Evolutionary conservation across 2,329 filamentous ascomycete genomes (phyloP).

Genomic region (Colletotrichum tanaceti): DNA sequence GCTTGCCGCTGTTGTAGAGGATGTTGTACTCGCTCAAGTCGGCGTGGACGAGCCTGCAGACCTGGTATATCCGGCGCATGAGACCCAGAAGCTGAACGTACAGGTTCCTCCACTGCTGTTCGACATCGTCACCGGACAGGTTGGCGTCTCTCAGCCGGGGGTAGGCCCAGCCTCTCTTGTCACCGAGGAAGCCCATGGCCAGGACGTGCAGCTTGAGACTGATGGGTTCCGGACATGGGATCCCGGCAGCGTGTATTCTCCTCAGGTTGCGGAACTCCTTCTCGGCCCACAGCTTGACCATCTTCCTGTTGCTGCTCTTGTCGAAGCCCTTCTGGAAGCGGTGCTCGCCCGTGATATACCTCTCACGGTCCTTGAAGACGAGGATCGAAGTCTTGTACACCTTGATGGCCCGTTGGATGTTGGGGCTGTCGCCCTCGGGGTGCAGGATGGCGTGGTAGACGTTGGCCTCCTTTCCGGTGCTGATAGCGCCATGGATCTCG

Average conservation of each 20-base stretch:
- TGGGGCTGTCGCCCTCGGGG: conserved; percentile 64
- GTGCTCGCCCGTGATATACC: conserved; percentile 95
- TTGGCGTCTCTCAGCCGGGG: conserved; percentile 90
- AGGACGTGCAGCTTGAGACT: conserved; percentile 93
- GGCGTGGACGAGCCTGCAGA: conserved; percentile 91
- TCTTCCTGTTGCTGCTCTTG: conserved; percentile 93
- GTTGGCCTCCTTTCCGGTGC: conserved; percentile 97
- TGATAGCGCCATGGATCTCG: conserved; percentile 94
- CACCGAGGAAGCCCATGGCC: conserved; percentile 93
- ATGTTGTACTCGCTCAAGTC: conserved; percentile 99
- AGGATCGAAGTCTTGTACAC: conserved; percentile 99
- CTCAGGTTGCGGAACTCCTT: conserved; percentile 97
- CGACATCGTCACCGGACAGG: conserved; percentile 74
- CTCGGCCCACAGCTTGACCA: conserved; percentile 99
- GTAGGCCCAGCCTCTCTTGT: conserved; percentile 86
- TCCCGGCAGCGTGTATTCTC: conserved; percentile 83
- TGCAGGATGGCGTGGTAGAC: conserved; percentile 89
- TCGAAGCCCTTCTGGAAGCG: conserved; percentile 91
- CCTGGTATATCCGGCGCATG: conserved; percentile 94
- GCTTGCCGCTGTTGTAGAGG: conserved; percentile 82
- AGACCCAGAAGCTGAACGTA: conserved; percentile 87
- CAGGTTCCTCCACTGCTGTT: conserved; percentile 78
- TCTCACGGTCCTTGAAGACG: conserved; percentile 96
- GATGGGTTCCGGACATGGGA: conserved; percentile 90
- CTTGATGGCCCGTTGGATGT: conserved; percentile 88